Base-by-base conservation (phyloP, 192 early-diverging fungal species). In the Linnemannia schmuckeri region DNA sequence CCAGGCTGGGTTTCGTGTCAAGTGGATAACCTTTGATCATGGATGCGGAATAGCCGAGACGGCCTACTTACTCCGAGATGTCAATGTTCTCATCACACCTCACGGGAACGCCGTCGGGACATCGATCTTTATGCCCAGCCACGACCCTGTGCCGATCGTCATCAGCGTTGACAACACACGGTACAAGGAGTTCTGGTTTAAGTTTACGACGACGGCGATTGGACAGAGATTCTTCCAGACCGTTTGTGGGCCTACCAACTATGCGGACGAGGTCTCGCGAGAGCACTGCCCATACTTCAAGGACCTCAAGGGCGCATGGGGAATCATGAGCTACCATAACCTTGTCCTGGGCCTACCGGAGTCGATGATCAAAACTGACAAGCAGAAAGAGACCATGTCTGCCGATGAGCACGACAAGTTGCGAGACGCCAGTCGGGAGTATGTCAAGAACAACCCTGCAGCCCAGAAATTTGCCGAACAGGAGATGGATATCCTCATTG, bases 31-130 rank as follows among this genome's bases (percentile, higher is more conserved):
- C 0, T 82, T 72, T 5, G 80, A 82, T 46, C 37, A 57, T 49
- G 80, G 80, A 55, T 82, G 74, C 12, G 80, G 80, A 4, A 76
- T 82, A 20, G 68, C 80, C 12, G 74, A 82, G 38, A 76, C 74
- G n/a, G 80, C 80, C 5, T 82, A 82, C 30, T 30, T 82, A 22
- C 57, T 82, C 68, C 80, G 80, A 3, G 80, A 82, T 18, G 80
- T 82, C 69, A 24, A 76, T 10, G 71, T 82, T 24, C 38, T 76
- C 44, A 76, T 82, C 12, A 76, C 74, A 3, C 47, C 80, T 3
- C 80, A 82, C 52, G 74, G 80, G 0, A 82, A 82, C 24, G 80
- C 80, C 1, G 24, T 82, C 5, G 80, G 80, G 6, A 69, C 68
- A 1, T 82, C 80, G 18, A n/a, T 82, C n/a, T 76, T 66, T 49